Evolutionary conservation across 345 rosid species (phyloP).

Genomic region (Arabis hirsuta): DNA sequence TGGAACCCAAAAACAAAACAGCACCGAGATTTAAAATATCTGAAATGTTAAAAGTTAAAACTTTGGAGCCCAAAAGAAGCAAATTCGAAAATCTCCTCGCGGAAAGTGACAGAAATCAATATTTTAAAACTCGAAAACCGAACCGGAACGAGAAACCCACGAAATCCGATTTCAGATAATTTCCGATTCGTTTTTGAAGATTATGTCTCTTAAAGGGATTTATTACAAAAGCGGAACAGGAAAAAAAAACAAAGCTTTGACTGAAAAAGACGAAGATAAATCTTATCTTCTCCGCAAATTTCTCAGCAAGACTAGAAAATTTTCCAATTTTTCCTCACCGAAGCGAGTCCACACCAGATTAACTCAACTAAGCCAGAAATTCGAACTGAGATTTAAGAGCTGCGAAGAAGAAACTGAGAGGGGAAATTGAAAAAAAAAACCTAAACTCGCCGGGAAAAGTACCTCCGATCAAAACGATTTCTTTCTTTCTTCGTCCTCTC

Average conservation of each 20-base stretch:
- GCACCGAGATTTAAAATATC: constrained; percentile 15
- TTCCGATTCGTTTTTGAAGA: background rate
- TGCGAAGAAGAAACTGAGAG: constrained; percentile 18
- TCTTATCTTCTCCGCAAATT: constrained; percentile 23
- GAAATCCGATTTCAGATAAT: constrained; percentile 32
- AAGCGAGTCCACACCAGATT: constrained; percentile 2
- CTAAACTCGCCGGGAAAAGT: constrained; percentile 35
- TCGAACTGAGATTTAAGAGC: constrained; percentile 15
- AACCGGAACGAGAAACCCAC: constrained; percentile 39
- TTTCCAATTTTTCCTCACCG: background rate
- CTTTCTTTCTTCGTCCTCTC: constrained; percentile 14
- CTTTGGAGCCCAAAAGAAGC: constrained; percentile 43
- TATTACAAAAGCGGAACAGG: background rate
- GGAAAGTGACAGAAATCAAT: constrained; percentile 42
- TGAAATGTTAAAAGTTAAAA: background rate
- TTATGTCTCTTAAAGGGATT: constrained; percentile 11
- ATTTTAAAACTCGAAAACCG: constrained; percentile 38
- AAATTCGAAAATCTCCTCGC: constrained; percentile 41
- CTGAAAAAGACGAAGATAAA: constrained; percentile 23
- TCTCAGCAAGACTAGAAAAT: constrained; percentile 17
- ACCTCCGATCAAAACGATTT: constrained; percentile 45
- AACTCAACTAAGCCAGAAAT: background rate
- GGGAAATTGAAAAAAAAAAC: background rate
- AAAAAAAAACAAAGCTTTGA: constrained; percentile 23
- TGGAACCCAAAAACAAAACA: background rate